phyloP scores from a whole-genome alignment of 108 stramenopile species.

The Cyclotella atomus region DNA sequence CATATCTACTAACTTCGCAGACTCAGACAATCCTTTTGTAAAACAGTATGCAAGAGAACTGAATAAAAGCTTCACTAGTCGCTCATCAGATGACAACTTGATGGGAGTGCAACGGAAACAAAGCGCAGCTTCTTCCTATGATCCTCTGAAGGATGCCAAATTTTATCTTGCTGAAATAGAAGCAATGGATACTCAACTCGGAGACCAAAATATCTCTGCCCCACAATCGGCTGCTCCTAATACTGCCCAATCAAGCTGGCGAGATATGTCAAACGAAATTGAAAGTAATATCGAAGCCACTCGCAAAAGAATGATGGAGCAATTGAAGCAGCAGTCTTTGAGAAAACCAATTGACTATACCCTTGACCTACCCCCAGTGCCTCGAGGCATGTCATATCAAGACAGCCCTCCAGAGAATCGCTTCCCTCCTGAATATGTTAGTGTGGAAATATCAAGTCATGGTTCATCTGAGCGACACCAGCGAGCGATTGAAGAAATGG shows the following conservation, averaged over 20 bases:
- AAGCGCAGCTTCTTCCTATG: no score
- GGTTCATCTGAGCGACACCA: slow-evolving; percentile 1
- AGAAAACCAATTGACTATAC: not conserved
- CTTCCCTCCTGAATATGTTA: slow-evolving; percentile 12
- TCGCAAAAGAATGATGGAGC: slow-evolving; percentile 5
- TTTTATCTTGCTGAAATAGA: not conserved
- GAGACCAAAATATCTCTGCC: no score
- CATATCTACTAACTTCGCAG: not conserved
- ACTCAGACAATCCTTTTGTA: not conserved
- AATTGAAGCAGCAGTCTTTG: not conserved
- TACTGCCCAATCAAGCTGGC: slow-evolving; percentile 17
- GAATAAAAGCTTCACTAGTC: not conserved
- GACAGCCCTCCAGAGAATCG: not conserved
- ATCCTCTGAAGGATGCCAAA: slow-evolving; percentile 3
- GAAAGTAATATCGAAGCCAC: slow-evolving; percentile 4
- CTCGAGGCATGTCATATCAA: not conserved
- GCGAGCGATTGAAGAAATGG: not conserved
- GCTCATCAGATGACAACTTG: not conserved
- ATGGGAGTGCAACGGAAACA: no score
- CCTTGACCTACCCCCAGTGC: not conserved
- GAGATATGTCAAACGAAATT: slow-evolving; percentile 1
- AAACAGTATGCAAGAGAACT: slow-evolving; percentile 2
- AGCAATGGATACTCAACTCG: not conserved
- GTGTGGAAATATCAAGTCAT: slow-evolving; percentile 11
- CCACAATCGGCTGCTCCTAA: no score